Conservation (phyloP, 306 rosid genomes). For the Crotalaria pallida region DNA sequence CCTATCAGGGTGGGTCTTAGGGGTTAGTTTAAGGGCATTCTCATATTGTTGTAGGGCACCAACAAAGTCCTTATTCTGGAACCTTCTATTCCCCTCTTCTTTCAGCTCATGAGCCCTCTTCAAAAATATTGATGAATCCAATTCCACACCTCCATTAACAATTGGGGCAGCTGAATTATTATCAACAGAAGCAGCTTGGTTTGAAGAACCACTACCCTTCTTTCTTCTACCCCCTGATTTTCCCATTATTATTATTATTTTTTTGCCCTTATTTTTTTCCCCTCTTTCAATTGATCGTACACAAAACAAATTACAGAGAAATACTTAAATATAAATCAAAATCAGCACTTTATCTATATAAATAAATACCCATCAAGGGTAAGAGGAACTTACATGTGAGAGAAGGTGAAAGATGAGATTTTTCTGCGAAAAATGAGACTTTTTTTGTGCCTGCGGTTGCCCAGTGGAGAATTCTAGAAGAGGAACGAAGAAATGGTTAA, state of each 20-base stretch:
- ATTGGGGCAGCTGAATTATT: constrained; percentile 40
- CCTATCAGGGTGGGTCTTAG: constrained; percentile 71
- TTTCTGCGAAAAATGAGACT: neutral
- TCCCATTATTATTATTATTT: constrained; percentile 50
- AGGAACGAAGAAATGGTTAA: neutral
- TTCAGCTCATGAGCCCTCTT: constrained; percentile 91
- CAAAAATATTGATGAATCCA: constrained; percentile 74
- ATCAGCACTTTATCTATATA: neutral
- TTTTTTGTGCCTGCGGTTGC: neutral
- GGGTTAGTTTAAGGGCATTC: constrained; percentile 72
- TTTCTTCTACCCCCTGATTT: constrained; percentile 87
- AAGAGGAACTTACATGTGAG: constrained; percentile 22
- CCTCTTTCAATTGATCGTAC: neutral
- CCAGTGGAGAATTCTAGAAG: constrained; percentile 17
- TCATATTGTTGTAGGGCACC: constrained; percentile 95
- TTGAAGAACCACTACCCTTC: constrained; percentile 66
- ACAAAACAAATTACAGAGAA: neutral
- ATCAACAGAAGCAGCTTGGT: constrained; percentile 37
- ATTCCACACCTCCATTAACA: constrained; percentile 60
- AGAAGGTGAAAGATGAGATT: neutral
- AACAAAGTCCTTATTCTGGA: constrained; percentile 71
- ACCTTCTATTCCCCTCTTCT: constrained; percentile 85
- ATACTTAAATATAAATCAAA: constrained; percentile 11
- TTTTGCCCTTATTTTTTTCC: constrained; percentile 68
- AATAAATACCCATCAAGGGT: neutral